These are phyloP conservation scores for Euryodendron excelsum DNA, from an alignment of 148 eudicot species.

Conservation along the genomic window DNA sequence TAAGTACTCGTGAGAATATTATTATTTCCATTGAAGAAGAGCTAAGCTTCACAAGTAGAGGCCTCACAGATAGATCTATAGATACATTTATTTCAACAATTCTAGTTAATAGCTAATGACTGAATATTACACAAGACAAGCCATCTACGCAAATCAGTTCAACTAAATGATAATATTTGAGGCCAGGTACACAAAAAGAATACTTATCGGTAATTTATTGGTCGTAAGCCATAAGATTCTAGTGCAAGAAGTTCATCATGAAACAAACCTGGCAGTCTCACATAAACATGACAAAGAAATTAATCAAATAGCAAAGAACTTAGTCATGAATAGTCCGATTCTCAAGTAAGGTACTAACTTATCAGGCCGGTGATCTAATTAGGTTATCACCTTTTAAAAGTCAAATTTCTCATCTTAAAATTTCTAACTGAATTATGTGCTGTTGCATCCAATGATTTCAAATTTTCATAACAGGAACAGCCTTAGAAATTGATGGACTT, in stretches of 20 bases:
- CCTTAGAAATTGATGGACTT: not conserved
- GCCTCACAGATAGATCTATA: not conserved
- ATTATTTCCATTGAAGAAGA: not conserved
- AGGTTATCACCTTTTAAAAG: not conserved
- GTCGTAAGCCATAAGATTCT: not conserved
- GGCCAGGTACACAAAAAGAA: not conserved
- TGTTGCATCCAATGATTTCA: not conserved
- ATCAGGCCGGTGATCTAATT: not conserved
- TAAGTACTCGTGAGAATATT: not conserved
- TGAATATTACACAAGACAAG: not conserved
- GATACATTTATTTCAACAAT: not conserved
- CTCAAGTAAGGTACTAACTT: not conserved
- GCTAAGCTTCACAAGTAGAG: not conserved
- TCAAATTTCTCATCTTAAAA: not conserved
- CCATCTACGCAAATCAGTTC: not conserved
- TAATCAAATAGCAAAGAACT: not conserved
- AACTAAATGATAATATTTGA: not conserved
- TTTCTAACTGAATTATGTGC: not conserved
- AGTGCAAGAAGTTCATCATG: conserved; percentile 1
- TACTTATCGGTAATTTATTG: not conserved
- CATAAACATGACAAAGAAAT: not conserved
- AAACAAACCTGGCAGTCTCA: conserved; percentile 2
- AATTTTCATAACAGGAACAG: not conserved
- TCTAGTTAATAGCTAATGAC: not conserved
- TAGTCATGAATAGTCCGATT: not conserved